phyloP scores from a whole-genome alignment of 2,329 filamentous ascomycete genomes.

The Talaromyces pinophilus region DNA sequence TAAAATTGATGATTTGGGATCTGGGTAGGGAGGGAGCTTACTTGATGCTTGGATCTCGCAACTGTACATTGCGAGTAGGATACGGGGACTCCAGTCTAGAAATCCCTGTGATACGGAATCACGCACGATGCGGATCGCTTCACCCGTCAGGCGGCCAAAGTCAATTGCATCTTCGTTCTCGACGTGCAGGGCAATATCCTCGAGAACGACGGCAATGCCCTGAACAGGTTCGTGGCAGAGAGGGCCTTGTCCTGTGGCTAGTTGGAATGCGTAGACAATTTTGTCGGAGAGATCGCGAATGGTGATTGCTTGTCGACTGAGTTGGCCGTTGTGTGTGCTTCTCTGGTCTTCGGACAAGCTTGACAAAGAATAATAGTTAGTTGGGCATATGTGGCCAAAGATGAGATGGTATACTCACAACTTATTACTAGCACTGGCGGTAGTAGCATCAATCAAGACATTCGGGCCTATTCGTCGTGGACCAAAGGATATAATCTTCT shows the following conservation, averaged over 20 bases:
- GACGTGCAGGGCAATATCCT: conserved; percentile 65
- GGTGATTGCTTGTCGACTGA: conserved; percentile 33
- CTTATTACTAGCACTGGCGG: conserved; percentile 68
- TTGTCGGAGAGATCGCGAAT: conserved; percentile 81
- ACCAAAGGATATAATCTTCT: conserved; percentile 87
- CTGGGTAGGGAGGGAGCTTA: conserved; percentile 44
- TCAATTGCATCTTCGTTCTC: conserved; percentile 51
- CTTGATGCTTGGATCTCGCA: conserved; percentile 96
- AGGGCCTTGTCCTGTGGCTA: conserved; percentile 83
- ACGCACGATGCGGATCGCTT: conserved; percentile 87
- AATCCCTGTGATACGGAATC: conserved; percentile 82
- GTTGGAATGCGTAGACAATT: conserved; percentile 89
- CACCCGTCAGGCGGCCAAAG: conserved; percentile 80
- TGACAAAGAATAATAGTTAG: background rate
- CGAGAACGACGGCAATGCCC: conserved; percentile 86
- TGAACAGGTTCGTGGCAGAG: conserved; percentile 92
- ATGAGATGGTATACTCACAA: conserved; percentile 56
- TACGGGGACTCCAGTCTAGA: conserved; percentile 92
- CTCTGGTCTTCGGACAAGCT: conserved; percentile 44
- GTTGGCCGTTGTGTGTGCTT: conserved; percentile 30
- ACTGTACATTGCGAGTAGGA: conserved; percentile 95
- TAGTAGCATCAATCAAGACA: conserved; percentile 80
- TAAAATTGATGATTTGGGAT: background rate
- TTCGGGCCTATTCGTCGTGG: conserved; percentile 85
- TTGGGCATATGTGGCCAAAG: too few relatives aligned